These are phyloP conservation scores for Aspergillus oerlinghausenensis DNA, from an alignment of 2,329 filamentous ascomycete genomes.

Conservation along the genomic window DNA sequence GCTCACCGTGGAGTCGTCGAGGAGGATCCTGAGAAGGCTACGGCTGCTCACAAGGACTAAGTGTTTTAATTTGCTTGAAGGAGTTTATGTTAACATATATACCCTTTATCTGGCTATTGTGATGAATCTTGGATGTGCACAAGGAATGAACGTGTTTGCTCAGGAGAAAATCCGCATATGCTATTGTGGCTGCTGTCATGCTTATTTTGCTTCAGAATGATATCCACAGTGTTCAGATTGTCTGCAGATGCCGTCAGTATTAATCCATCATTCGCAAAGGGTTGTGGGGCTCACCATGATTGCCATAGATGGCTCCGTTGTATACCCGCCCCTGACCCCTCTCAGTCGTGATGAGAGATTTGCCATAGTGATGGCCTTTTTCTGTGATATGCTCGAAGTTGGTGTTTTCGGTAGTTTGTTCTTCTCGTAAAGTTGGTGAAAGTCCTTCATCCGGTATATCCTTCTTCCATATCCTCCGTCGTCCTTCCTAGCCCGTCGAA, in stretches of 20 bases:
- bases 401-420: too few relatives aligned
- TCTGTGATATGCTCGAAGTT: too few relatives aligned
- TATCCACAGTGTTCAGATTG: neutral
- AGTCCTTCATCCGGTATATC: too few relatives aligned
- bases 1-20: slow-evolving; percentile 29
- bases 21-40: slow-evolving; percentile 28
- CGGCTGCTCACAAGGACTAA: neutral
- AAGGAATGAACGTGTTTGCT: neutral
- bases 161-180: neutral
- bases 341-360: too few relatives aligned
- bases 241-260: neutral
- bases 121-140: neutral
- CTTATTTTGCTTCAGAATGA: neutral
- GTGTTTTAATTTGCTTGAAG: neutral
- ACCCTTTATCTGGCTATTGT: neutral
- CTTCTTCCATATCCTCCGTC: too few relatives aligned
- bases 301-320: neutral
- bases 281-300: neutral
- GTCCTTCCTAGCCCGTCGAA: too few relatives aligned
- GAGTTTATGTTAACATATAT: neutral
- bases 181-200: too few relatives aligned
- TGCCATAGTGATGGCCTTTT: too few relatives aligned
- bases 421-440: too few relatives aligned
- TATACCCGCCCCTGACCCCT: too few relatives aligned
- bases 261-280: neutral